Conservation (phyloP, 108 stramenopile genomes). For the Conticribra guillardii region DNA sequence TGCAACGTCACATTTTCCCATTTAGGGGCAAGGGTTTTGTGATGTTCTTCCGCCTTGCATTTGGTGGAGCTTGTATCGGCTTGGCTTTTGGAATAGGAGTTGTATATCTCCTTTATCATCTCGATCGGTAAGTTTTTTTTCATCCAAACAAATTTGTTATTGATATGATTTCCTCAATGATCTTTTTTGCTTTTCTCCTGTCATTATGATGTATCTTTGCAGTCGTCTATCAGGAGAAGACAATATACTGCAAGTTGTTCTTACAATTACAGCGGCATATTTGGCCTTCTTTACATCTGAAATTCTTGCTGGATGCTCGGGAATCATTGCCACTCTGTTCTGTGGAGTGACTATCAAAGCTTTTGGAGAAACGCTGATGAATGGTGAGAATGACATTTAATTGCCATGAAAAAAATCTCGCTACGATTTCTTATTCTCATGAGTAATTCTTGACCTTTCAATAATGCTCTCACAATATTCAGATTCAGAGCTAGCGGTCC, state of each 20-base stretch:
- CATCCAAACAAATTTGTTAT: no score
- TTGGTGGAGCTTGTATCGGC: slow-evolving; percentile 83
- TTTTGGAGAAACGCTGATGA: slow-evolving; percentile 56
- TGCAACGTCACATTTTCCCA: no score
- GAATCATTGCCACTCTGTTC: slow-evolving; percentile 75
- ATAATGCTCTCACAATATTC: no score
- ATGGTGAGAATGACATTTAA: no score
- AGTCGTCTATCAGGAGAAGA: slow-evolving; percentile 69
- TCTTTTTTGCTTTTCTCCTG: no score
- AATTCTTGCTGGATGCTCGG: slow-evolving; percentile 54
- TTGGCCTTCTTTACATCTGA: slow-evolving; percentile 78
- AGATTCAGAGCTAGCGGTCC: slow-evolving; percentile 67
- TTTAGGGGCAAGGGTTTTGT: slow-evolving; percentile 52
- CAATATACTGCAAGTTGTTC: slow-evolving; percentile 74
- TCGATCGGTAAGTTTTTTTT: no score
- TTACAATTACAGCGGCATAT: slow-evolving; percentile 76
- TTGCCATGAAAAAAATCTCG: no score
- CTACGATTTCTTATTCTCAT: no score
- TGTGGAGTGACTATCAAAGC: slow-evolving; percentile 64
- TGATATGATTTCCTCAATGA: no score
- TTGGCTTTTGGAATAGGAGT: slow-evolving; percentile 59
- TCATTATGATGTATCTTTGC: no score
- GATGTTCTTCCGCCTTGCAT: slow-evolving; percentile 71
- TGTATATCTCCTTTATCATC: slow-evolving; percentile 43
- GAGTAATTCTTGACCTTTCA: no score